Conservation (phyloP, 768 basidiomycete species). For the Terana coerulea region DNA sequence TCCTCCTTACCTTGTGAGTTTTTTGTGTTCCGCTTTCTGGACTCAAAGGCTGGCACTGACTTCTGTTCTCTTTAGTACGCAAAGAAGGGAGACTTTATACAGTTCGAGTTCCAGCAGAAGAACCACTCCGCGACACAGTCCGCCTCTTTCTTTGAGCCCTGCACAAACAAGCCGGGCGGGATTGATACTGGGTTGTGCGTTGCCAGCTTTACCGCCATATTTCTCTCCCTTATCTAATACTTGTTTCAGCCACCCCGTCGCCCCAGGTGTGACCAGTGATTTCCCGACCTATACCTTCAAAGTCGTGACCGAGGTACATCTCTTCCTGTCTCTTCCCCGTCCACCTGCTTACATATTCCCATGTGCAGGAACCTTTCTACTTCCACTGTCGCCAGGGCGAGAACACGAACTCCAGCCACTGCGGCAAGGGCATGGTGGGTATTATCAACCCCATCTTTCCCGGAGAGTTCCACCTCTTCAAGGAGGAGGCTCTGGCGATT, state of each 20-base stretch:
- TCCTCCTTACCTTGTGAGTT: background rate
- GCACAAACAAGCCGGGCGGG: constrained; percentile 18
- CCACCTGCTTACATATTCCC: background rate
- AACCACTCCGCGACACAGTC: constrained; percentile 30
- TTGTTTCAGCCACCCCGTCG: constrained; percentile 21
- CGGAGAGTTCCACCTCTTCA: constrained; percentile 44
- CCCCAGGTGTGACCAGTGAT: constrained; percentile 1
- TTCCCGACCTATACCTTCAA: constrained; percentile 19
- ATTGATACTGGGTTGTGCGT: constrained; percentile 29
- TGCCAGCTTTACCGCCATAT: background rate
- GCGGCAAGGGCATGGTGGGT: constrained; percentile 27
- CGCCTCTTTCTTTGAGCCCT: constrained; percentile 22
- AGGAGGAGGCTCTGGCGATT: constrained; percentile 46
- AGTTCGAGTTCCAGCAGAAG: constrained; percentile 24
- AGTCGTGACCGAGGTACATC: constrained; percentile 21
- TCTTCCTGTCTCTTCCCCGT: background rate
- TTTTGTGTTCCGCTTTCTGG: background rate
- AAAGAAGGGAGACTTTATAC: constrained; percentile 19
- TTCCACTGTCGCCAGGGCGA: constrained; percentile 21
- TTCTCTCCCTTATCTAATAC: background rate
- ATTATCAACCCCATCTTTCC: constrained; percentile 26
- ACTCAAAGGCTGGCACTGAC: background rate
- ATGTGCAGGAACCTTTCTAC: constrained; percentile 21
- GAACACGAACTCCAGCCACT: constrained; percentile 13
- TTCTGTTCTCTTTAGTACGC: constrained; percentile 7